Conservation (phyloP, 345 rosid species). For the Salix caprea region DNA sequence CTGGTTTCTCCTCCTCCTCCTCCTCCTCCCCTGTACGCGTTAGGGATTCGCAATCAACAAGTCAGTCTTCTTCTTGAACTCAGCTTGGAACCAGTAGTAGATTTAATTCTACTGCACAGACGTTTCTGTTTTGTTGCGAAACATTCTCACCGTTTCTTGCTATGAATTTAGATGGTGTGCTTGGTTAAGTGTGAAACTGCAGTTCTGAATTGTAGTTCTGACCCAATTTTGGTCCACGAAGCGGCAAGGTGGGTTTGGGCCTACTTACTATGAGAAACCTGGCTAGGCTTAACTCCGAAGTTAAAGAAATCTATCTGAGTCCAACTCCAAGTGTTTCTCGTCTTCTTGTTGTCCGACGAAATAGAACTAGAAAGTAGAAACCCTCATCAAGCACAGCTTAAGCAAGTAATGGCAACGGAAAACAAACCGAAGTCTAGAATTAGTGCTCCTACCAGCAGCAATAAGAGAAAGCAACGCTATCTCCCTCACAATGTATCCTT, state of each 20-base stretch:
- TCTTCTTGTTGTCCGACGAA: not conserved
- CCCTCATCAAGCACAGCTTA: not conserved
- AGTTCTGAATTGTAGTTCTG: not conserved
- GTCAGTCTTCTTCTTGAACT: too few relatives aligned
- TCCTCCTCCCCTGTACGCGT: too few relatives aligned
- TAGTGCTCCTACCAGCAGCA: slow-evolving; percentile 25
- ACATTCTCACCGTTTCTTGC: too few relatives aligned
- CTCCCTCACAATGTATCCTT: slow-evolving; percentile 61
- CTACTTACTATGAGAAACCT: too few relatives aligned
- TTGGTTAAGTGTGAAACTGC: not conserved
- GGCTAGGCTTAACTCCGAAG: not conserved
- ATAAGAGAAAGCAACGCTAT: slow-evolving; percentile 73
- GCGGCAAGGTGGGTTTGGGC: not conserved
- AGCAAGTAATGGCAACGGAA: slow-evolving; percentile 40
- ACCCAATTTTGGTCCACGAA: not conserved
- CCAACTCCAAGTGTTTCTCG: not conserved
- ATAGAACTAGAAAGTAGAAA: not conserved
- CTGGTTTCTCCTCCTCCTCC: too few relatives aligned
- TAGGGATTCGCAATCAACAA: too few relatives aligned
- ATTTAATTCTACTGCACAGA: too few relatives aligned
- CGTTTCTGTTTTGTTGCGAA: too few relatives aligned
- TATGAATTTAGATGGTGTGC: too few relatives aligned
- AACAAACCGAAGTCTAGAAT: slow-evolving; percentile 28
- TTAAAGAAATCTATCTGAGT: not conserved
- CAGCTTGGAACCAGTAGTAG: too few relatives aligned